phyloP scores from a whole-genome alignment of 164 flowering plant species.

The Cinnamomum chago region DNA sequence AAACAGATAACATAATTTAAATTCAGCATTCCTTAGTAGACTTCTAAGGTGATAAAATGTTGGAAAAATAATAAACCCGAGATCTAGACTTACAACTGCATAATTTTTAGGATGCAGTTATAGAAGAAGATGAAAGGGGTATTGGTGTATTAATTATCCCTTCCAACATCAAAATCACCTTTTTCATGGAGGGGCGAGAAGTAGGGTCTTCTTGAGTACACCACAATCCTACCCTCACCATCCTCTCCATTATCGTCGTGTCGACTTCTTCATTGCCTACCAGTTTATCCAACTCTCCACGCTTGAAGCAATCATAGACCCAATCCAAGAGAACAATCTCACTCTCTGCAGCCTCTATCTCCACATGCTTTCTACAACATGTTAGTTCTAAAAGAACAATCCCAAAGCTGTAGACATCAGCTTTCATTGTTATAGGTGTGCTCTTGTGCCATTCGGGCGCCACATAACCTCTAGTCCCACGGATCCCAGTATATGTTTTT shows the following conservation, averaged over 20 bases:
- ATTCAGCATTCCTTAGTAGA: too few relatives aligned
- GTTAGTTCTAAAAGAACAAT: constrained; percentile 26
- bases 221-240: constrained; percentile 33
- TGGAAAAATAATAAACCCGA: too few relatives aligned
- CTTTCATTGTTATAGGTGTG: constrained; percentile 26
- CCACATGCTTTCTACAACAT: constrained; percentile 18
- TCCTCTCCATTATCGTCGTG: constrained; percentile 15
- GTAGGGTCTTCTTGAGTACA: constrained; percentile 34
- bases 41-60: too few relatives aligned
- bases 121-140: constrained; percentile 29
- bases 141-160: constrained; percentile 20
- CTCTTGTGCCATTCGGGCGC: constrained; percentile 40
- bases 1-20: too few relatives aligned
- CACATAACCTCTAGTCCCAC: constrained; percentile 39
- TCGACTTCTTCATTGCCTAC: constrained; percentile 17
- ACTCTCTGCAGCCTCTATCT: constrained; percentile 8
- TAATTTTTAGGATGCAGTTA: not conserved
- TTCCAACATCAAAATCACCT: constrained; percentile 36
- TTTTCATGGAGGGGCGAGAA: constrained; percentile 37
- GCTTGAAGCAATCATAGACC: constrained; percentile 25
- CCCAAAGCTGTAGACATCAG: constrained; percentile 37
- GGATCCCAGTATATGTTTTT: constrained; percentile 17
- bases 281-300: constrained; percentile 13
- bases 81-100: too few relatives aligned
- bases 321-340: constrained; percentile 26